A percentile compares a stretch with the other conserved stretches of the same genome.
Evolutionary conservation across 352 stramenopile species (phyloP).

Genomic region (Pythium aristosporum): DNA sequence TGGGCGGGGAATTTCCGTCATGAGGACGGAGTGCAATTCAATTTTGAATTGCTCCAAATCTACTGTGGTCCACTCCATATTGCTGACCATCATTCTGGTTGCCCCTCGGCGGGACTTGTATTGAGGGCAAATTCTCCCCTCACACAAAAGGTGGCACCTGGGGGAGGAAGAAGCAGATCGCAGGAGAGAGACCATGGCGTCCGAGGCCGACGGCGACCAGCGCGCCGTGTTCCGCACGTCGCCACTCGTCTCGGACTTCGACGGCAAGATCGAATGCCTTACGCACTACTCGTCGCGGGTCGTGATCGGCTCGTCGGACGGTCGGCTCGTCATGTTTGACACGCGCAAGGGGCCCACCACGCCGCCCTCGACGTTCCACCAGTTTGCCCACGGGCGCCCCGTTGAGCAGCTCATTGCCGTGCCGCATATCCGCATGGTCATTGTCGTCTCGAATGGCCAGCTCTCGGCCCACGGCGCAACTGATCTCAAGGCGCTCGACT

Average conservation of each 20-base stretch:
- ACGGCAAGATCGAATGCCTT: slow-evolving; percentile 82
- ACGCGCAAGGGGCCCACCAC: slow-evolving; percentile 77
- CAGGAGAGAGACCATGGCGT: slow-evolving; percentile 22
- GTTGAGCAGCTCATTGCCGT: slow-evolving; percentile 84
- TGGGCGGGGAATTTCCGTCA: background rate
- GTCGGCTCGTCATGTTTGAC: slow-evolving; percentile 85
- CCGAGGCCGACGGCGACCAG: slow-evolving; percentile 31
- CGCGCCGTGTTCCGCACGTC: slow-evolving; percentile 79
- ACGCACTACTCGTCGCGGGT: slow-evolving; percentile 88
- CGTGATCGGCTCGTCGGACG: slow-evolving; percentile 76
- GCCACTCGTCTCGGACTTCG: slow-evolving; percentile 68
- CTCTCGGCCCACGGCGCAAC: slow-evolving; percentile 73
- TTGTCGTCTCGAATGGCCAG: slow-evolving; percentile 77
- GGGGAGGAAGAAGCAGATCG: slow-evolving; percentile 3
- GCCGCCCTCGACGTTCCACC: slow-evolving; percentile 50
- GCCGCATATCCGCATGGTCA: slow-evolving; percentile 86
- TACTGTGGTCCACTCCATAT: slow-evolving; percentile 3
- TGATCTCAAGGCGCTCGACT: slow-evolving; percentile 71
- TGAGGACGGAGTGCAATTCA: slow-evolving; percentile 22
- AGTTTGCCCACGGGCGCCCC: slow-evolving; percentile 67
- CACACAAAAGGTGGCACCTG: background rate
- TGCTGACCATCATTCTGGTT: background rate
- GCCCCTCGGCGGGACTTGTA: background rate
- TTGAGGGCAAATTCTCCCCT: slow-evolving; percentile 10
- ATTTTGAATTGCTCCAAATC: slow-evolving; percentile 20